phyloP scores from a whole-genome alignment of 2,329 filamentous ascomycete species.

The Beauveria pseudobassiana region DNA sequence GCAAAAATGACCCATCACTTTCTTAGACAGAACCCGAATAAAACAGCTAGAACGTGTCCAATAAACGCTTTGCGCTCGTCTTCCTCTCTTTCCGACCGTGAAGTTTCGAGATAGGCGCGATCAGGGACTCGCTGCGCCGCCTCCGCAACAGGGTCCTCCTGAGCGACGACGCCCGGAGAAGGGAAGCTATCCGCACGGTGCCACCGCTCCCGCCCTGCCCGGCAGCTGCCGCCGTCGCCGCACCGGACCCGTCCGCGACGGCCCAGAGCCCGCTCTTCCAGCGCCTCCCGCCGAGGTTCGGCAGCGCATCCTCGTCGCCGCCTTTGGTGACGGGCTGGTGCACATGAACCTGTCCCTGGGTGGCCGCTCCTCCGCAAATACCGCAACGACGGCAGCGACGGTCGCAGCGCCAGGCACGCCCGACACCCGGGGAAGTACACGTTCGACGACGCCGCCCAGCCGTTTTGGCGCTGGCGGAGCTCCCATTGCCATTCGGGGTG shows the following conservation, averaged over 20 bases:
- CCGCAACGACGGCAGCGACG: not conserved
- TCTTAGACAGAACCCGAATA: too few species aligned
- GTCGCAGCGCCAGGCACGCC: not conserved
- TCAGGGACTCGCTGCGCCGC: not conserved
- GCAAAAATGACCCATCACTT: too few species aligned
- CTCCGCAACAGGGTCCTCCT: not conserved
- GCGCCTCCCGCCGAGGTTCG: not conserved
- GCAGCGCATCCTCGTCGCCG: not conserved
- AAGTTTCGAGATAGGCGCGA: not conserved
- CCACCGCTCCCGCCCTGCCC: not conserved
- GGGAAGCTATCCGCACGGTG: not conserved
- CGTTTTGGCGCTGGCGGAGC: slow-evolving; percentile 5
- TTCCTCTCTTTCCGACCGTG: not conserved
- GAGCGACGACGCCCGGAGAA: not conserved
- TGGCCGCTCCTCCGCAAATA: not conserved
- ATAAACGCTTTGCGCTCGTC: too few species aligned
- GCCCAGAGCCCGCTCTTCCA: not conserved
- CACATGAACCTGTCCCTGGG: not conserved
- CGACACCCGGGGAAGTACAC: not conserved
- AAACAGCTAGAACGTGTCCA: too few species aligned
- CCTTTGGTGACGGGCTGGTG: not conserved
- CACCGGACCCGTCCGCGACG: not conserved
- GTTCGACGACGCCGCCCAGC: not conserved
- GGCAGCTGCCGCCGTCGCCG: not conserved
- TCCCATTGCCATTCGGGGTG: not conserved